Evolutionary conservation across 2,329 filamentous ascomycete genomes (phyloP), one percentile per base, ranked within the genome.

Genomic region (Talaromyces funiculosus): DNA sequence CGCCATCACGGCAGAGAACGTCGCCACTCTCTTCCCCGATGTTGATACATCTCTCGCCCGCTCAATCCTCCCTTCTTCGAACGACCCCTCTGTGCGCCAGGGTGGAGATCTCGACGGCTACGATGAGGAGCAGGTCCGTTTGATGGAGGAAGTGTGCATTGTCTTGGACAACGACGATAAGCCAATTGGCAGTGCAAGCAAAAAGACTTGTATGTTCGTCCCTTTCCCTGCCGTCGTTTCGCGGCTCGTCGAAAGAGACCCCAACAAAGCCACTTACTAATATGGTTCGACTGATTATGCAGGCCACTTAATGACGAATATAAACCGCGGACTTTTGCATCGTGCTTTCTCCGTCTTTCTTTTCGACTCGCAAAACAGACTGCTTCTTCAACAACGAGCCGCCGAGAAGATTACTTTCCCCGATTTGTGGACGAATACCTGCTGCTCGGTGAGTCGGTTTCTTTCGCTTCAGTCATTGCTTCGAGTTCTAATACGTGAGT

Each of bases 121-220:
- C 80, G 92, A 97, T 80, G 93, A 90, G 75, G 93, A 97, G 81
- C 94, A 99, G 80, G 96, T 97, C 70, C 88, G 93, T 55, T 80
- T 99, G 70, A 99, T 99, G 94, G 93, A 99, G 71, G 94, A 97
- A 80, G 89, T 97, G 54, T 99, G 94, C 83, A 97, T 99, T 73
- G 94, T 99, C 18, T 81, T 95, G 51, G 93, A 97, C 76, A 87
- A 96, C 69, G 85, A 97, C 70, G 94, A 97, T 75, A 81, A 86
- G 69, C 92, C 93, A 31, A 96, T 99, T 75, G 94, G 94, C 64
- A 96, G 91, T 67, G 93, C 91, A 56, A 96, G 90, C 86, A 97
- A 99, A 85, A 99, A 99, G 81, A 85, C 91, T 60, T 99, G 94
- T 96, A 79, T 67, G 88, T 38, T 51, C 35, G 83, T 29, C 56